Conservation (phyloP, 108 stramenopile genomes). For the Cyclotella baltica region DNA sequence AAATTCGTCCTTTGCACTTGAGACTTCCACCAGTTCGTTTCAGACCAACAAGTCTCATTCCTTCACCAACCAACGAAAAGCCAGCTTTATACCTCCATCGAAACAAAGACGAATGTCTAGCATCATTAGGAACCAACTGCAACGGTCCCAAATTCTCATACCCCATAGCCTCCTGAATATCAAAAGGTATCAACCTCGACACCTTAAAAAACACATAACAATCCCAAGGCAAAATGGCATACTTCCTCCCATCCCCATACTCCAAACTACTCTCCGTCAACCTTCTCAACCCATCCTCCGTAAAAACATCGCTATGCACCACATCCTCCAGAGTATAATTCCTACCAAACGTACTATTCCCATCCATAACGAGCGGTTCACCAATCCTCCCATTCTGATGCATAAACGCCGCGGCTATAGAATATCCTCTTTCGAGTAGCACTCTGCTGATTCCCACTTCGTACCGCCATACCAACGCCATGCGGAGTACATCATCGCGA, state of each 20-base stretch:
- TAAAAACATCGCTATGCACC: slow-evolving; percentile 38
- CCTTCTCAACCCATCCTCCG: slow-evolving; percentile 44
- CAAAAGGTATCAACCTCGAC: slow-evolving; percentile 40
- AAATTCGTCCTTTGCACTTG: slow-evolving; percentile 38
- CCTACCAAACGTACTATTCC: slow-evolving; percentile 45
- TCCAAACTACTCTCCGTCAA: slow-evolving; percentile 52
- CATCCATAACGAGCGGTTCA: slow-evolving; percentile 36
- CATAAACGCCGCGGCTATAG: slow-evolving; percentile 52
- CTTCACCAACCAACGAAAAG: slow-evolving; percentile 31
- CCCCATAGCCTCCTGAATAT: slow-evolving; percentile 43
- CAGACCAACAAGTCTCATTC: slow-evolving; percentile 22
- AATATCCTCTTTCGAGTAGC: slow-evolving; percentile 40
- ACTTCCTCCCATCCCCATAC: slow-evolving; percentile 45
- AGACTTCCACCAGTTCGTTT: slow-evolving; percentile 16
- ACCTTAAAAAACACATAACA: slow-evolving; percentile 57
- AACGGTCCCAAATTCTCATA: slow-evolving; percentile 35
- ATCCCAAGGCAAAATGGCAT: slow-evolving; percentile 55
- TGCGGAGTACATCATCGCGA: slow-evolving; percentile 32
- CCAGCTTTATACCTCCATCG: slow-evolving; percentile 29
- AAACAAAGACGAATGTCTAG: slow-evolving; percentile 16
- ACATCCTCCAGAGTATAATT: slow-evolving; percentile 35
- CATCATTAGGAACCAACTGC: slow-evolving; percentile 29
- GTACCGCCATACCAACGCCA: slow-evolving; percentile 48
- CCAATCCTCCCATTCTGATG: slow-evolving; percentile 48
- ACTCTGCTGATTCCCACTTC: slow-evolving; percentile 54